phyloP scores from a whole-genome alignment of 306 rosid genomes.

The Lathyrus tuberosus region DNA sequence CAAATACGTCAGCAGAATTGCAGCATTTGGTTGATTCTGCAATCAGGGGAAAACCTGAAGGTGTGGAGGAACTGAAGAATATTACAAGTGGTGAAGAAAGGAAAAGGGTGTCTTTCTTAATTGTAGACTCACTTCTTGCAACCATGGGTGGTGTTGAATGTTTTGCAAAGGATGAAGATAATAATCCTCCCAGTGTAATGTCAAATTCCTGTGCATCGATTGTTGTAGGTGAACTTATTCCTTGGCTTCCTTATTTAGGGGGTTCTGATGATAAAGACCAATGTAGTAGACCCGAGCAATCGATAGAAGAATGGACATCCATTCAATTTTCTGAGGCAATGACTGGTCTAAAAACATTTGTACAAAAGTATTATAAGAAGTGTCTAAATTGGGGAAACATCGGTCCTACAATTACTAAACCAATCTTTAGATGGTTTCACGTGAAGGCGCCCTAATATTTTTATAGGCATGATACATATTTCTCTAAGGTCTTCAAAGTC shows the following conservation, averaged over 20 bases:
- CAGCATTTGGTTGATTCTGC: constrained; percentile 97
- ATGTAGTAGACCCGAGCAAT: too few species aligned
- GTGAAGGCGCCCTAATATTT: constrained; percentile 46
- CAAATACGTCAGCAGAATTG: constrained; percentile 84
- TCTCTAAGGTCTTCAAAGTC: too few species aligned
- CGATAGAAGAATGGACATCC: too few species aligned
- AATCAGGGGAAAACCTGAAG: constrained; percentile 96
- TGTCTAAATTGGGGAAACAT: too few species aligned
- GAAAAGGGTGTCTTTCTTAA: constrained; percentile 68
- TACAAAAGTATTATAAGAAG: too few species aligned
- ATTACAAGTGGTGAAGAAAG: constrained; percentile 75
- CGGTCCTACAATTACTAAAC: too few species aligned
- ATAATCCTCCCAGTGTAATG: constrained; percentile 98
- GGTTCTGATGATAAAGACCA: constrained; percentile 71
- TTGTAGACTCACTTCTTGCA: constrained; percentile 94
- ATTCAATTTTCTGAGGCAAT: too few species aligned
- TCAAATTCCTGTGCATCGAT: constrained; percentile 94
- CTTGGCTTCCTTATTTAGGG: constrained; percentile 89
- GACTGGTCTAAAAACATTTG: too few species aligned
- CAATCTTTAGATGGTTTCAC: constrained; percentile 42
- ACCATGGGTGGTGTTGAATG: constrained; percentile 99
- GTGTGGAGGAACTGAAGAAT: constrained; percentile 83
- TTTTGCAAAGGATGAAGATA: constrained; percentile 85
- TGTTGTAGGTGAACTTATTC: constrained; percentile 89
- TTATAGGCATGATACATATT: too few species aligned